phyloP scores from a whole-genome alignment of 2,329 filamentous ascomycete genomes.

The Neurospora sp. region DNA sequence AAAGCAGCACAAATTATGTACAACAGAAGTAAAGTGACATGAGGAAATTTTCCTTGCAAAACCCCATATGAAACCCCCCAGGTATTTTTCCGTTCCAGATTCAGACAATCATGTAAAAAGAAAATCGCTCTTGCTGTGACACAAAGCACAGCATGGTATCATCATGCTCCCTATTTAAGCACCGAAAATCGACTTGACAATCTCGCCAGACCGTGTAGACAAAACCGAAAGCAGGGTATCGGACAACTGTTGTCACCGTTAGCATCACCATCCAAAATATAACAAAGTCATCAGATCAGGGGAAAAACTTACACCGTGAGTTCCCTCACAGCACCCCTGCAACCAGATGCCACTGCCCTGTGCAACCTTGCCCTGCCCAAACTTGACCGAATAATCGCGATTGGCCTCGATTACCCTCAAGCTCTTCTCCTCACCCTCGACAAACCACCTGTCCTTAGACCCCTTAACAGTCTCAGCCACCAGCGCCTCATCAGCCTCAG shows the following conservation, averaged over 20 bases:
- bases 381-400: constrained; percentile 70
- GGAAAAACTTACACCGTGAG: constrained; percentile 67
- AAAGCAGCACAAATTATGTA: background rate
- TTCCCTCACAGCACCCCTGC: constrained; percentile 87
- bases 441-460: constrained; percentile 14
- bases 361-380: constrained; percentile 59
- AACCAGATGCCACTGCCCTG: constrained; percentile 74
- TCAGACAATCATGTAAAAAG: background rate
- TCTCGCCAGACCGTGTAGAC: constrained; percentile 65
- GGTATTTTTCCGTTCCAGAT: constrained; percentile 1
- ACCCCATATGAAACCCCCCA: background rate
- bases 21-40: background rate
- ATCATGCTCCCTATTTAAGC: constrained; percentile 7
- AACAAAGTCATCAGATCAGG: background rate
- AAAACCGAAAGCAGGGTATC: constrained; percentile 75
- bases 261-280: constrained; percentile 5
- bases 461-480: background rate
- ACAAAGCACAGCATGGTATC: background rate
- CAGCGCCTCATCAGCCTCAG: constrained; percentile 26
- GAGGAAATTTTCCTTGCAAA: background rate
- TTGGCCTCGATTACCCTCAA: constrained; percentile 53
- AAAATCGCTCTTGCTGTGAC: background rate
- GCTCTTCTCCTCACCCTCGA: constrained; percentile 8
- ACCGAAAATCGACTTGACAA: constrained; percentile 66
- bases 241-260: constrained; percentile 47